phyloP scores from a whole-genome alignment of 257 asterid genomes.

The Anisodus tanguticus region DNA sequence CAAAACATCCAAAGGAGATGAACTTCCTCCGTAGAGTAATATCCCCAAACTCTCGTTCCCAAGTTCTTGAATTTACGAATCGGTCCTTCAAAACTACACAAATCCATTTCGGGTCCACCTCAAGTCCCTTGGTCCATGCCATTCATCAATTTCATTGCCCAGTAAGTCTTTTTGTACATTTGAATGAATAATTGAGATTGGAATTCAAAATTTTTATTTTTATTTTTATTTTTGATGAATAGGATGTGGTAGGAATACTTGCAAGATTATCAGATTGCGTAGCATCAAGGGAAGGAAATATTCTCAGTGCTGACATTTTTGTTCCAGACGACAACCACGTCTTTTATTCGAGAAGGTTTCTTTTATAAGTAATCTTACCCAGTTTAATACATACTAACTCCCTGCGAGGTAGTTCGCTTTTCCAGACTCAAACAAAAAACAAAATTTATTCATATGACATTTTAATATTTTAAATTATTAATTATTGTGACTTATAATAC shows the following conservation, averaged over 20 bases:
- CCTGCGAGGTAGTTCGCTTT: too few relatives aligned
- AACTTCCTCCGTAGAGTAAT: slow-evolving; percentile 27
- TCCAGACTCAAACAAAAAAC: too few relatives aligned
- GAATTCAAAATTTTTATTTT: not conserved
- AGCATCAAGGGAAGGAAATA: slow-evolving; percentile 90
- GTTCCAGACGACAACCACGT: slow-evolving; percentile 83
- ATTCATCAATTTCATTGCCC: slow-evolving; percentile 33
- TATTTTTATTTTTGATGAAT: not conserved
- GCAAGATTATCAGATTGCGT: slow-evolving; percentile 89
- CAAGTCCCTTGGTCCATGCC: slow-evolving; percentile 21
- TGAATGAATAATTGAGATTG: not conserved
- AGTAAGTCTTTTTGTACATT: not conserved
- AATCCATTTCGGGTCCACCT: not conserved
- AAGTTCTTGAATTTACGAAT: slow-evolving; percentile 4
- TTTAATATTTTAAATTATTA: too few relatives aligned
- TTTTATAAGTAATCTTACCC: not conserved
- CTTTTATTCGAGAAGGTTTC: slow-evolving; percentile 90
- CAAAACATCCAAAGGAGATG: not conserved
- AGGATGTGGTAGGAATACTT: slow-evolving; percentile 62
- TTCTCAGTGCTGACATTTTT: slow-evolving; percentile 83
- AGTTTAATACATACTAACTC: too few relatives aligned
- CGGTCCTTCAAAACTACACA: slow-evolving; percentile 17
- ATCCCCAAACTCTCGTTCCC: not conserved
- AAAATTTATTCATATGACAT: too few relatives aligned
- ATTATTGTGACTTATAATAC: too few relatives aligned